Evolutionary conservation across 352 stramenopile species (phyloP).

Genomic region (Phytophthora meadii): DNA sequence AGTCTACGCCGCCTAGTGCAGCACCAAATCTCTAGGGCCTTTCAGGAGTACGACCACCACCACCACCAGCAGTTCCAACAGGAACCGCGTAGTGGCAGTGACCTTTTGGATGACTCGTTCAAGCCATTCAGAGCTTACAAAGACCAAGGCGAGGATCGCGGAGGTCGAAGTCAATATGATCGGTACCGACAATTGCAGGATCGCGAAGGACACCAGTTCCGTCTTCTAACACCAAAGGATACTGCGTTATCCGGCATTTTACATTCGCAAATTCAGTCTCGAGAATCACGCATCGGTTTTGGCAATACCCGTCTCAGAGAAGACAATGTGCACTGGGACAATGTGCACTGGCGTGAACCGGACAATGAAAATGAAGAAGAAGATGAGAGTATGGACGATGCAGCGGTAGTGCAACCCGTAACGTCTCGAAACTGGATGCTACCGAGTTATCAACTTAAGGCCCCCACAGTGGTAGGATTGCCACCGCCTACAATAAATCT

Average conservation of each 20-base stretch:
- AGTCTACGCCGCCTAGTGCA: constrained; percentile 42
- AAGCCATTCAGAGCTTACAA: not conserved
- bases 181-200: constrained; percentile 34
- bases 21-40: constrained; percentile 46
- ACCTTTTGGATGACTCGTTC: constrained; percentile 8
- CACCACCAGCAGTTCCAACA: constrained; percentile 3
- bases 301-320: constrained; percentile 17
- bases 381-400: too few relatives aligned
- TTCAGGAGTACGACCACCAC: constrained; percentile 43
- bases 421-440: too few relatives aligned
- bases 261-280: constrained; percentile 7
- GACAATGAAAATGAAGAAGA: too few relatives aligned
- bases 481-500: too few relatives aligned
- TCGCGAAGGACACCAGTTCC: constrained; percentile 25
- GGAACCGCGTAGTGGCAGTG: not conserved
- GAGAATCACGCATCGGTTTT: constrained; percentile 31
- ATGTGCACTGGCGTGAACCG: not conserved
- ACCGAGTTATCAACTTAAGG: too few relatives aligned
- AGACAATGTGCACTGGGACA: too few relatives aligned
- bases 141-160: not conserved
- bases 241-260: constrained; percentile 1
- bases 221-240: constrained; percentile 23
- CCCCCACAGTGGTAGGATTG: too few relatives aligned
- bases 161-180: not conserved
- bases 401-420: too few relatives aligned